A percentile compares a stretch with the other conserved stretches of the same genome.
Conservation (phyloP, 2,329 filamentous ascomycete genomes). For the Pseudopithomyces chartarum region DNA sequence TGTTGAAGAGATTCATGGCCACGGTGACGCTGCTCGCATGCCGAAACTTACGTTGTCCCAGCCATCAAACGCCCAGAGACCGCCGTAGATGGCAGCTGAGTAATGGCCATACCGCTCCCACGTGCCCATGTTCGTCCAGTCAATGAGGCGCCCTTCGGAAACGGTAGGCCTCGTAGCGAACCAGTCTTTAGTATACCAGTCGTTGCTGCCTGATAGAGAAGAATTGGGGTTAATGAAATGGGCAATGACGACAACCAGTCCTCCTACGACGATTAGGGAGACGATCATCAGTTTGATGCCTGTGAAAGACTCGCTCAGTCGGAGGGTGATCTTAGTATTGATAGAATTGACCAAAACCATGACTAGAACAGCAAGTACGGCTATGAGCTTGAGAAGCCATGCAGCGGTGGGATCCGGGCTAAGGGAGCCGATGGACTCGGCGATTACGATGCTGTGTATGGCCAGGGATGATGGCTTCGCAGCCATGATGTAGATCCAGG, state of each 20-base stretch:
- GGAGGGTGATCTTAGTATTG: conserved; percentile 47
- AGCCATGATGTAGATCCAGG: conserved; percentile 69
- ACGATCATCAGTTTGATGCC: conserved; percentile 45
- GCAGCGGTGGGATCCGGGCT: conserved; percentile 35
- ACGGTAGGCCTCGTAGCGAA: conserved; percentile 58
- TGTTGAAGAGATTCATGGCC: background rate
- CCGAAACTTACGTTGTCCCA: conserved; percentile 64
- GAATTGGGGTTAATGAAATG: conserved; percentile 35
- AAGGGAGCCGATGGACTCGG: conserved; percentile 55
- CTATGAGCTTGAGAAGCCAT: conserved; percentile 46
- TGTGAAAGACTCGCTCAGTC: conserved; percentile 50
- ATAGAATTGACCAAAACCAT: conserved; percentile 53
- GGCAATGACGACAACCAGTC: conserved; percentile 35
- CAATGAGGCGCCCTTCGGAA: conserved; percentile 48
- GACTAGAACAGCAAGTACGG: conserved; percentile 40
- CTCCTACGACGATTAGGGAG: conserved; percentile 36
- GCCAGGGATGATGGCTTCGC: conserved; percentile 69
- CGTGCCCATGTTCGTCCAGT: conserved; percentile 48
- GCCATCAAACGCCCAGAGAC: conserved; percentile 68
- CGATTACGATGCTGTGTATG: conserved; percentile 68
- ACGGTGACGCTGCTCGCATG: conserved; percentile 24
- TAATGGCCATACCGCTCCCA: conserved; percentile 67
- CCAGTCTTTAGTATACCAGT: conserved; percentile 57
- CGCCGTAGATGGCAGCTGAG: conserved; percentile 65
- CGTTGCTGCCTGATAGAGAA: conserved; percentile 33